Base-by-base conservation (phyloP, 2,329 filamentous ascomycete genomes). In the Aspergillus sp. region DNA sequence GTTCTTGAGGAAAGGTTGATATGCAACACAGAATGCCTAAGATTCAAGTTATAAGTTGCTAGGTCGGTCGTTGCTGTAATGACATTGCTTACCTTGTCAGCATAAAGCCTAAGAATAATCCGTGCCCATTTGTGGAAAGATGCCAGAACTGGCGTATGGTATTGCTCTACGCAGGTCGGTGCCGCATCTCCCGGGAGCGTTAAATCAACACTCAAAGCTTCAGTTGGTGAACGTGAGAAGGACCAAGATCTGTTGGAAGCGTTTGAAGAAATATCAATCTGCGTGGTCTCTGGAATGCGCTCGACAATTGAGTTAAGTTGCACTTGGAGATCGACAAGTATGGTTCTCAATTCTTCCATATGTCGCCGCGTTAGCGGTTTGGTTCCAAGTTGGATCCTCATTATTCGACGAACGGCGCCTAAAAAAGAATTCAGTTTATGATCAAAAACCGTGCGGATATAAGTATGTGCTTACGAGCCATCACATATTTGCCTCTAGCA, bases 1-100 rank as follows among this genome's bases (percentile, higher is more conserved):
- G 55, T 80, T 80, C 60, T 80, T 80, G 15, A 80, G 65, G 42
- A 80, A 80, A 7, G 78, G 77, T 56, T 79, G 77, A 59, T 80
- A 80, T 20, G 77, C 76, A 51, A 80, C 75, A 57, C 77, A 79
- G 50, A 76, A 78, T 5, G 76, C 75, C 73, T 77, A 6, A n/a
- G 9, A 9, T 7, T 24, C 17, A 12, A 13, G 9, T 49, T 44
- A 34, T n/a, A 42, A 41, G 24, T 44, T 40, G n/a, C 12, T 12
- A 4, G 13, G 8, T 22, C 6, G 13, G 8, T 22, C 17, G 20
- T 27, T 24, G 13, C 12, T 50, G 12, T 4, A 13, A 24, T 22
- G 12, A 12, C 3, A 4, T 19, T 1, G 45, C 61, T 24, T 30
- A 79, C 70, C 65, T 79, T 79, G 52, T 80, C 75, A 37, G 77